These are phyloP conservation scores for Ramaria rubella DNA, from an alignment of 768 basidiomycete genomes.

Conservation along the genomic window DNA sequence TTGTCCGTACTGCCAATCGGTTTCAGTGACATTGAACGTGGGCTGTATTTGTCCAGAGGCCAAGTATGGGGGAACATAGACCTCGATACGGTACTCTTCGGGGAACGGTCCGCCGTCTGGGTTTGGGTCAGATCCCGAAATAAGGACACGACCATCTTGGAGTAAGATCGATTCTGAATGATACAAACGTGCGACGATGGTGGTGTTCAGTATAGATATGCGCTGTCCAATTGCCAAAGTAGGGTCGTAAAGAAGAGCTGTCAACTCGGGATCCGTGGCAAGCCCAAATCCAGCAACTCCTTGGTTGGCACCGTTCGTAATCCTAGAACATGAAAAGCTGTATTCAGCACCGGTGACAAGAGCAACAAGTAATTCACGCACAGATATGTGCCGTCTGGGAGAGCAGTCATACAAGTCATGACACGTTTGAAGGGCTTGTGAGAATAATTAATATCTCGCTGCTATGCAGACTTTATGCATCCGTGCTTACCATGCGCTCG, in stretches of 20 bases:
- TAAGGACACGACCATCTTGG: conserved; percentile 18
- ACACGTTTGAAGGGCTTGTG: conserved; percentile 53
- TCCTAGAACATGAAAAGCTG: not conserved
- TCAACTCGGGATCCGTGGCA: conserved; percentile 36
- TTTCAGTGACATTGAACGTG: conserved; percentile 39
- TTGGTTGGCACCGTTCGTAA: conserved; percentile 14
- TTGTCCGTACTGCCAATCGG: conserved; percentile 61
- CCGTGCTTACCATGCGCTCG: conserved; percentile 65
- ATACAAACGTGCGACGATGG: conserved; percentile 19
- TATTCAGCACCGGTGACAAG: not conserved
- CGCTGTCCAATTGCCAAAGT: conserved; percentile 50
- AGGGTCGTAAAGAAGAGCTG: conserved; percentile 67
- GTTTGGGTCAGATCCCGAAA: conserved; percentile 17
- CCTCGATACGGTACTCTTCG: conserved; percentile 17
- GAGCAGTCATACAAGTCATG: conserved; percentile 17
- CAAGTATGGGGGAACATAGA: conserved; percentile 19
- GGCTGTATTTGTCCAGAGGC: conserved; percentile 16
- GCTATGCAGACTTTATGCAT: not conserved
- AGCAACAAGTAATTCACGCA: not conserved
- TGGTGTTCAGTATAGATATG: conserved; percentile 35
- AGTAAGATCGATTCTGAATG: conserved; percentile 19
- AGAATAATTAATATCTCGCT: not conserved
- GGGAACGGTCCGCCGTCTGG: conserved; percentile 16
- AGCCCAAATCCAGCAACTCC: conserved; percentile 20
- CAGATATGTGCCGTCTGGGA: conserved; percentile 18